Evolutionary conservation across 257 asterid species (phyloP).

Genomic region (Thymus mandschuricus): DNA sequence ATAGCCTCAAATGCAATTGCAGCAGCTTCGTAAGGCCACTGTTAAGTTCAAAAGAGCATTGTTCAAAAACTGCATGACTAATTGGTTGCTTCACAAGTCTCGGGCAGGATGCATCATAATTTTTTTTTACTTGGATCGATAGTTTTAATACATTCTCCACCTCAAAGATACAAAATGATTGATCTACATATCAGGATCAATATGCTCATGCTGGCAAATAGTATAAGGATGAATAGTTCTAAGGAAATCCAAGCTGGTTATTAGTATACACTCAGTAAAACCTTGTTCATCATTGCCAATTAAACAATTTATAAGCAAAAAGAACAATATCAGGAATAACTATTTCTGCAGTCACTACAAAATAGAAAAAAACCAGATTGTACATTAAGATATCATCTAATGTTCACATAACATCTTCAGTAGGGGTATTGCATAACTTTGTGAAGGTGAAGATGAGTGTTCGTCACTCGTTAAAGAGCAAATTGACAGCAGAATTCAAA

Average conservation of each 20-base stretch:
- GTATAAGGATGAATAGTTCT: no score
- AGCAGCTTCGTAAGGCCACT: conserved; percentile 99
- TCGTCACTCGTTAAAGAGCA: background rate
- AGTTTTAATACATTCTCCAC: background rate
- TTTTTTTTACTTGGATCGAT: background rate
- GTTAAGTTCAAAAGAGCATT: conserved; percentile 16
- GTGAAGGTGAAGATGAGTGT: background rate
- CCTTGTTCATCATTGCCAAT: background rate
- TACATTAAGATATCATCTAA: background rate
- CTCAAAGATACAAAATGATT: no score
- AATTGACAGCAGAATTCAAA: background rate
- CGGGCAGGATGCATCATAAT: background rate
- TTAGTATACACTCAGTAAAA: background rate
- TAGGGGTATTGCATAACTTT: background rate
- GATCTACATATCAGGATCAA: no score
- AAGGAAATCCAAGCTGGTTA: background rate
- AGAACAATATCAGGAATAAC: background rate
- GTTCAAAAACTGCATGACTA: background rate
- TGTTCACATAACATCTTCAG: background rate
- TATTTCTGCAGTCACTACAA: background rate
- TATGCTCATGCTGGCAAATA: no score
- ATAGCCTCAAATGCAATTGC: conserved; percentile 97
- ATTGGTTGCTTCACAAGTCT: conserved; percentile 5
- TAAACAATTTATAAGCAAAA: background rate
- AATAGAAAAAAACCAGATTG: background rate